Evolutionary conservation across 345 rosid genomes (phyloP), one percentile per base, ranked within the genome.

Genomic region (Rhodamnia argentea): DNA sequence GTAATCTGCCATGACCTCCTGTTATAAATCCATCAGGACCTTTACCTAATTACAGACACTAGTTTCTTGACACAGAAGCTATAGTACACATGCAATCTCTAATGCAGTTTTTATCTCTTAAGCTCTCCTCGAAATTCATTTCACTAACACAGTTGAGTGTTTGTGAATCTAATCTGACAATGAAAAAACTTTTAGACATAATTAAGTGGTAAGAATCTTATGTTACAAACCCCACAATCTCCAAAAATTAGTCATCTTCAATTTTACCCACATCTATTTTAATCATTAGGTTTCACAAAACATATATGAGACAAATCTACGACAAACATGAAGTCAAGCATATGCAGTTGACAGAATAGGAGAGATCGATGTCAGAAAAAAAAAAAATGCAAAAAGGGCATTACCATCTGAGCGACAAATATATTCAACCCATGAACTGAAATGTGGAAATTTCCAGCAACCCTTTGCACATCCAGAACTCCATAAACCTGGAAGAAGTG

Each of bases 361-460:
- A 37, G 81, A 37, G 14, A 70, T 32, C 47, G 0, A 18, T 37
- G 81, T 37, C 81, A 42, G 4, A 42, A 37, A 44, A 70, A 32
- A 81, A 83, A 52, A 40, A 76, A 40, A 64, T 78, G 29, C 27
- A 20, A 10, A 27, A 83, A 26, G 20, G 13, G 14, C 26, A 37
- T 47, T 57, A 97, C 99, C 99, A 92, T 93, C 89, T 98, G 99
- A 86, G 99, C 99, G 88, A 95, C 98, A 90, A 95, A 95, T 50
- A 96, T 94, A 90, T 94, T 98, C 88, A 98, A 89, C 60, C 99
- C 98, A 87, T 96, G 99, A 86, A 98, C 98, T 86, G 99, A 98
- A 62, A 98, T 91, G 88, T 98, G 99, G 90, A 98, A 98, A 91
- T 98, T 98, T 89, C 99, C 99, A 87, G 99, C 98, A 87, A 98